Evolutionary conservation across 768 basidiomycete genomes (phyloP), one percentile per base, ranked within the genome.

Genomic region (Trichaptum fuscoviolaceum): DNA sequence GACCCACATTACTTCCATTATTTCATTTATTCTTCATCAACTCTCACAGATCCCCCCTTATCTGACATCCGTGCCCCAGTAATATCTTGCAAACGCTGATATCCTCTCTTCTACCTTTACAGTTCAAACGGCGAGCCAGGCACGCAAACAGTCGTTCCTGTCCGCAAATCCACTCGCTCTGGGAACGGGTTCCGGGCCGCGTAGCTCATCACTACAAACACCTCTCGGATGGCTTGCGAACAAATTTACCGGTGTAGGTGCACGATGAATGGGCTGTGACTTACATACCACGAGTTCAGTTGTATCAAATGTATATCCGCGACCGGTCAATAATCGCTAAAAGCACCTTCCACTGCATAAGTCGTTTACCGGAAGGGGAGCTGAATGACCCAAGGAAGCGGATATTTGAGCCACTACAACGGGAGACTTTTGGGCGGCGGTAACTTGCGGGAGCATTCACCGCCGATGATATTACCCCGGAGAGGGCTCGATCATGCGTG

Each of bases 151-250:
- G 67, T 92, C 93, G 0, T 93, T 86, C 74, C 78, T 84, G 30
- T 87, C 91, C n/a, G 85, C 93, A 20, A 93, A 95, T 71, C 93
- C 93, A 8, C 83, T 95, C 57, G 86, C 92, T 9, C 76, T 94
- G 35, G 91, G 92, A 24, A 73, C 75, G 52, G 83, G 84, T 58
- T 75, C 83, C 27, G 80, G 87, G n/a, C 81, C 86, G 27, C 80
- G 88, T 66, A 84, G 84, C 59, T 77, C 83, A 63, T 83, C 83
- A 64, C 71, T 91, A 65, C 89, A 87, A 71, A 87, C 89, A 52
- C 91, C 92, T 8, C 77, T 94, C 1, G 89, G 87, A 7, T 94
- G 92, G 92, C 74, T 94, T 63, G 88, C 92, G 24, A 87, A 84
- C 58, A 91, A 85, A 74, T 75, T 93, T 65, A 83, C 89, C 7